Evolutionary conservation across 192 early-diverging fungal genomes (phyloP), one percentile per base, ranked within the genome.

Genomic region (Allomyces arbusculus): DNA sequence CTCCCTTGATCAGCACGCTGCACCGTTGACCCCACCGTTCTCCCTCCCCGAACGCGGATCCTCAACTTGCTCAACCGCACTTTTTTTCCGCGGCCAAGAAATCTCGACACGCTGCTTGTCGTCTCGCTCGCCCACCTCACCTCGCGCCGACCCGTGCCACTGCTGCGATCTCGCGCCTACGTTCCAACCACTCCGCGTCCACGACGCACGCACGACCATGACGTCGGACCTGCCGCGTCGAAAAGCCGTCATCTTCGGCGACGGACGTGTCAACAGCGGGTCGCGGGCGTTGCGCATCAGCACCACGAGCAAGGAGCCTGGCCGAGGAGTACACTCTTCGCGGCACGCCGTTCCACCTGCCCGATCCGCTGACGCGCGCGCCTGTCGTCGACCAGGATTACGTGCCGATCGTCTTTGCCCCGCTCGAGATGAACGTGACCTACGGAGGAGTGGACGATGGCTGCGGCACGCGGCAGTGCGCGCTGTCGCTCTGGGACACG

Each of bases 251-350:
- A 64, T 74, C 23, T 70, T 74, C 26, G 73, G 73, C 16, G 74
- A 77, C 63, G 73, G 73, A 23, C 63, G 64, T 20, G 44, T 61
- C 25, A 74, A 74, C 10, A 74, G 77, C 61, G 77, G 75, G 1
- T 70, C 66, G 16, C 33, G 77, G 12, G 71, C 77, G 23, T 62
- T 77, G 62, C 64, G 61, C 44, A 62, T 62, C 24, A 20, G 24
- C 11, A 65, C 23, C 10, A 28, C 26, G 2, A 28, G 26, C 26
- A 28, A 28, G 26, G 63, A 70, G 22, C n/a, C 24, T 19, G 70
- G 72, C 25, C 73, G 63, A 12, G 67, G 64, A 12, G 72, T 70
- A 40, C 23, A 8, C 12, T 9, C 19, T 10, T 44, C 24, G 7
- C 65, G 12, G 33, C 16, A 20, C 50, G 12, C 20, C 20, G 50